Conservation (phyloP, 1,284 basidiomycete species). For the Phenoliferia sp. region DNA sequence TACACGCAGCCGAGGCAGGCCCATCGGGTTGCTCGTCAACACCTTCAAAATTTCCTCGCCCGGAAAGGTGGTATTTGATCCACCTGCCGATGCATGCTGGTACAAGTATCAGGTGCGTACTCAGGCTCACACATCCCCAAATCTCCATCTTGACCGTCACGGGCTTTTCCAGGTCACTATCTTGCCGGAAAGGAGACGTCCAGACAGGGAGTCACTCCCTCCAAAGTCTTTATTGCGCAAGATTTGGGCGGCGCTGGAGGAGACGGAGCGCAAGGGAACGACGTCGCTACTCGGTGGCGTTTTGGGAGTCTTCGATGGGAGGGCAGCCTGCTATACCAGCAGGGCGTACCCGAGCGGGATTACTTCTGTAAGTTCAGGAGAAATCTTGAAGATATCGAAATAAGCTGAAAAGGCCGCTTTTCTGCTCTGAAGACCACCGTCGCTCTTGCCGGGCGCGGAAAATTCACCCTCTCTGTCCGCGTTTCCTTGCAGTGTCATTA, state of each 20-base stretch:
- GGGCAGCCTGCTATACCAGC: slow-evolving; percentile 1
- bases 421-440: background rate
- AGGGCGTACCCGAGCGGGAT: background rate
- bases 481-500: background rate
- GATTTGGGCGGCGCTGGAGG: slow-evolving; percentile 10
- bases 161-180: slow-evolving; percentile 8
- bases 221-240: slow-evolving; percentile 4
- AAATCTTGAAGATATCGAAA: no score
- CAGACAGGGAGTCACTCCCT: background rate
- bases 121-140: no score
- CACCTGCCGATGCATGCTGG: slow-evolving; percentile 3
- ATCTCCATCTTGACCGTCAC: accelerated
- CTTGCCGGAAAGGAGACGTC: background rate
- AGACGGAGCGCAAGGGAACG: background rate
- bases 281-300: background rate
- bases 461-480: background rate
- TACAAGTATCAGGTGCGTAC: slow-evolving; percentile 21
- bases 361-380: background rate
- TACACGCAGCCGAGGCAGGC: background rate
- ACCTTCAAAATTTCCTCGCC: background rate
- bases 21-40: background rate
- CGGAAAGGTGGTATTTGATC: background rate
- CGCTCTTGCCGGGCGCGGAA: background rate
- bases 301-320: slow-evolving; percentile 9
- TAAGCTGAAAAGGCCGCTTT: no score